Conservation (phyloP, 345 rosid genomes). For the Boechera retrofracta region DNA sequence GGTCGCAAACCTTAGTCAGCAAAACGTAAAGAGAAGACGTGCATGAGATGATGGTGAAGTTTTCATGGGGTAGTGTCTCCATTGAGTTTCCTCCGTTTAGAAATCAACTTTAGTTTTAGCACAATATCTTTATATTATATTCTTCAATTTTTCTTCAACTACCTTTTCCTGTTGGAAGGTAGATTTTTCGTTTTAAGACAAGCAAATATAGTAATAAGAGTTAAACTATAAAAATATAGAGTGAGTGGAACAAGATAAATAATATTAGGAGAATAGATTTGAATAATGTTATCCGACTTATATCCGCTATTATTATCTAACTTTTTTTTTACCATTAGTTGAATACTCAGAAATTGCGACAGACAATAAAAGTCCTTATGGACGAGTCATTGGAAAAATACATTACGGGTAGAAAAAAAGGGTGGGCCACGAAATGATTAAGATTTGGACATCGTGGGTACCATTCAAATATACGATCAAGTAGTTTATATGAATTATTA, state of each 20-base stretch:
- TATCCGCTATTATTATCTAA: not conserved
- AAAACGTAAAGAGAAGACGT: slow-evolving; percentile 43
- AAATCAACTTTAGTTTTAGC: not conserved
- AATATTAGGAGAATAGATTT: not conserved
- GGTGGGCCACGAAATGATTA: slow-evolving; percentile 41
- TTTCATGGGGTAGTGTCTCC: slow-evolving; percentile 42
- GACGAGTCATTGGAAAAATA: slow-evolving; percentile 28
- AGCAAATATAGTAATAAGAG: not conserved
- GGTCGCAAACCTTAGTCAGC: slow-evolving; percentile 33
- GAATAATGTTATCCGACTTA: not conserved
- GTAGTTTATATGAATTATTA: slow-evolving; percentile 2
- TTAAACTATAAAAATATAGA: not conserved
- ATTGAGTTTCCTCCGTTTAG: slow-evolving; percentile 26
- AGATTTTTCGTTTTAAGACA: not conserved
- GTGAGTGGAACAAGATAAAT: not conserved
- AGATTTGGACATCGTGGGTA: slow-evolving; percentile 45
- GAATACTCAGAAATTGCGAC: slow-evolving; percentile 17
- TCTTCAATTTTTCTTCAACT: not conserved
- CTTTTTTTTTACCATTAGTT: not conserved
- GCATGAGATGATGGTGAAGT: slow-evolving; percentile 45
- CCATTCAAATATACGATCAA: slow-evolving; percentile 34
- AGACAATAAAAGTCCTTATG: slow-evolving; percentile 13
- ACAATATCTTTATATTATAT: not conserved
- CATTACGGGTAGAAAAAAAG: slow-evolving; percentile 28
- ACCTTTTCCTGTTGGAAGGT: not conserved